Conservation (phyloP, 2,329 filamentous ascomycete species). For the Fusarium sp. region DNA sequence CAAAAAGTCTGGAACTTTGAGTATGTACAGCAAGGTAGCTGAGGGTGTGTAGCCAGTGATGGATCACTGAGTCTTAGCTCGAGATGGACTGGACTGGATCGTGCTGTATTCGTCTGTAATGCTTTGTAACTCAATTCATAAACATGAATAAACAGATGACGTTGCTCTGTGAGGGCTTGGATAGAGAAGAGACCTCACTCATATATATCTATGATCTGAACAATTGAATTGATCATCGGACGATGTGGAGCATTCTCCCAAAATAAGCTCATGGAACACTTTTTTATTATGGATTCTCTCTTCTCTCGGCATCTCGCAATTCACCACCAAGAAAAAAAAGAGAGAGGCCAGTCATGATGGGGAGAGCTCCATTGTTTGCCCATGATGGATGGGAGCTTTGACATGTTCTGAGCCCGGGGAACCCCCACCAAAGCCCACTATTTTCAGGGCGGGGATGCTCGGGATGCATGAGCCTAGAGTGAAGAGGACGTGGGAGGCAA, state of each 20-base stretch:
- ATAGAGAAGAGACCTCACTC: not conserved
- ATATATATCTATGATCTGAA: not conserved
- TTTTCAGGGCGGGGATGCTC: conserved; percentile 31
- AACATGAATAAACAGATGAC: conserved; percentile 10
- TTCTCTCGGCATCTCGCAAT: conserved; percentile 5
- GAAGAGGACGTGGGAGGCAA: conserved; percentile 7
- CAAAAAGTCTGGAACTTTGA: conserved; percentile 26
- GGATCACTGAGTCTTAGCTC: conserved; percentile 5
- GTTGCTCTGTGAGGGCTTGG: not conserved
- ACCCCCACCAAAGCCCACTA: conserved; percentile 36
- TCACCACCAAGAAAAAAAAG: not conserved
- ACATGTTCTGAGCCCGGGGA: conserved; percentile 15
- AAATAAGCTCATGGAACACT: conserved; percentile 30
- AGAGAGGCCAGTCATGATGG: conserved; percentile 30
- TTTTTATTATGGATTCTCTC: conserved; percentile 19
- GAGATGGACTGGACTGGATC: not conserved
- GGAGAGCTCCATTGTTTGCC: conserved; percentile 22
- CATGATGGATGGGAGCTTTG: conserved; percentile 33
- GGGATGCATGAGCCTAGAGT: conserved; percentile 4
- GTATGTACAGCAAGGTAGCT: not conserved
- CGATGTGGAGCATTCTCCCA: conserved; percentile 8
- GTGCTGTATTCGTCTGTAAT: not conserved
- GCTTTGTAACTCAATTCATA: conserved; percentile 21
- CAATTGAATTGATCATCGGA: conserved; percentile 7
- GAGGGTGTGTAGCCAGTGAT: conserved; percentile 1